A percentile compares a stretch with the other conserved stretches of the same genome.
Evolutionary conservation across 176 grass and related monocot species (phyloP).

Genomic region (Ensete glaucum): DNA sequence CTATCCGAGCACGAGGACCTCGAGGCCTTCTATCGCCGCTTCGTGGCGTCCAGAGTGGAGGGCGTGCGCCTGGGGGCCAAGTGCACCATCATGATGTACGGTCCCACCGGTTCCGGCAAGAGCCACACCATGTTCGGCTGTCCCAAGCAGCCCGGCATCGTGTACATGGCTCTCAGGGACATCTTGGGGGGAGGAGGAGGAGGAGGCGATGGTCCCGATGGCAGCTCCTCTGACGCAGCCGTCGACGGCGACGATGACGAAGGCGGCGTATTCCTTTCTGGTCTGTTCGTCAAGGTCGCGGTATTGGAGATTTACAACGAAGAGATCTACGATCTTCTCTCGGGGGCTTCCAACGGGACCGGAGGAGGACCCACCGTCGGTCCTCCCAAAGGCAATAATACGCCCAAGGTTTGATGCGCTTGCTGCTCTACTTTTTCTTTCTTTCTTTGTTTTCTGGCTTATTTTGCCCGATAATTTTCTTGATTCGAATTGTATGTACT

Average conservation of each 20-base stretch:
- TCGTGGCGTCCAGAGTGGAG: slow-evolving; percentile 54
- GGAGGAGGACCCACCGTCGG: slow-evolving; percentile 1
- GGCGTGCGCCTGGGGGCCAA: slow-evolving; percentile 70
- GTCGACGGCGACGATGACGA: slow-evolving; percentile 1
- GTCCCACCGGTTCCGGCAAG: slow-evolving; percentile 66
- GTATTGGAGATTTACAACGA: slow-evolving; percentile 91
- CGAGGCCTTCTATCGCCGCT: slow-evolving; percentile 62
- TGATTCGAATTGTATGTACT: background rate
- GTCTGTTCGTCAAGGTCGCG: slow-evolving; percentile 52
- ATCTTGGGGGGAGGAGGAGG: slow-evolving; percentile 35
- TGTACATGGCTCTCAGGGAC: slow-evolving; percentile 77
- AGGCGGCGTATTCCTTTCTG: slow-evolving; percentile 36
- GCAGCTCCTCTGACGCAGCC: background rate
- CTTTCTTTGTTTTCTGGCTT: slow-evolving; percentile 1
- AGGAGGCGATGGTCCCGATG: background rate
- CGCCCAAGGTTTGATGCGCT: slow-evolving; percentile 40
- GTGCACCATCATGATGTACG: slow-evolving; percentile 94
- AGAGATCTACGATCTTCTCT: slow-evolving; percentile 80
- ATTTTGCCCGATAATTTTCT: background rate
- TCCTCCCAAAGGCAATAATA: slow-evolving; percentile 31
- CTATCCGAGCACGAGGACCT: slow-evolving; percentile 66
- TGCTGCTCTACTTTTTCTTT: background rate
- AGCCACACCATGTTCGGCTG: slow-evolving; percentile 93
- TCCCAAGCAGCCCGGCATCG: slow-evolving; percentile 60
- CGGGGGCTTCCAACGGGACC: slow-evolving; percentile 23